Base-by-base conservation (phyloP, 2,329 filamentous ascomycete genomes). In the Bipolaris bicolor region DNA sequence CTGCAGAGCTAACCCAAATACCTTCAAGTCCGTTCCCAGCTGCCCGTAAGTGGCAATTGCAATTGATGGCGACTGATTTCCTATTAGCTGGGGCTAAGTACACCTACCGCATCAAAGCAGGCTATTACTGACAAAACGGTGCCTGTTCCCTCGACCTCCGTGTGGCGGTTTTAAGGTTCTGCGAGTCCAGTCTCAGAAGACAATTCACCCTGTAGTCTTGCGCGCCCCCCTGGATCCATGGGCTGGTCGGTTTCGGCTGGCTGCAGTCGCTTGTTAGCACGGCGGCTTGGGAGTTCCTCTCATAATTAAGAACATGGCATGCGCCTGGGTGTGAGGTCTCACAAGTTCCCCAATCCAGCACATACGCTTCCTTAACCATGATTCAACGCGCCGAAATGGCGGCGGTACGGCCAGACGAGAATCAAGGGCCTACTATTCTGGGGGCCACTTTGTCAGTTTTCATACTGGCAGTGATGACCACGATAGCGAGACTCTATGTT, bases 401-500 rank as follows among this genome's bases (percentile, higher is more conserved):
- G 33, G n/a, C 40, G 3, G 43, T 52, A 44, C 54, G 41, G 39
- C 47, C 56, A 18, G 33, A 51, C 16, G 56, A 59, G 37, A 47
- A 79, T 59, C 73, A 75, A 47, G 73, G 75, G 1, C 65, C 69
- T 5, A 63, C 63, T 6, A 78, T 83, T 18, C 68, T 83, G 16
- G 77, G 70, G 4, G 74, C 78, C 4, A 79, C 80, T 10, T 54
- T 80, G 11, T 64, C 76, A 1, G 70, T 82, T 34, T 77, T 79
- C 1, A 65, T 71, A 3, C 53, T 79, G 22, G 79, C 81, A 0
- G 64, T 78, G 1, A 52, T 82, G 15, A 74, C 76, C 0, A 76
- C 81, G 3, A 24, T 73, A 9, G 67, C 78, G 29, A 77, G 82
- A 18, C 60, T 81, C 9, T 83, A 80, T 51, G 83, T 85, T 26